These are phyloP conservation scores for Pythium plurisporium DNA, from an alignment of 352 stramenopile genomes.

Conservation along the genomic window DNA sequence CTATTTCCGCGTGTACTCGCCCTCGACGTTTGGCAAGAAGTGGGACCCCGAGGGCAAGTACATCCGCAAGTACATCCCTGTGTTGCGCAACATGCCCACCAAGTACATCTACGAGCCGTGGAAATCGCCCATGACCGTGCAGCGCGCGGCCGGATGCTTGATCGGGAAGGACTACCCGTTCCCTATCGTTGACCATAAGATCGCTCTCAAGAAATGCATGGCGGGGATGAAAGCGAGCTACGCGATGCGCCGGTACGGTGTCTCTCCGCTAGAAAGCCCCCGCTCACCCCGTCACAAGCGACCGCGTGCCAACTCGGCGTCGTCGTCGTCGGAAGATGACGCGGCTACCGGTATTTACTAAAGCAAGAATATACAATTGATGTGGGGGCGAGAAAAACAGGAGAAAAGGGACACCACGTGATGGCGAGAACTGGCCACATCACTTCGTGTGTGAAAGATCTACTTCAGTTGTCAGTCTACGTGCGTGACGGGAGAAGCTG, in stretches of 20 bases:
- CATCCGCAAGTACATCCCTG: constrained; percentile 92
- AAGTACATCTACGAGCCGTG: constrained; percentile 99
- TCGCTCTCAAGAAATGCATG: constrained; percentile 90
- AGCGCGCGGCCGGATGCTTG: constrained; percentile 77
- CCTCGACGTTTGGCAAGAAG: constrained; percentile 94
- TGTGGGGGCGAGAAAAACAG: not conserved
- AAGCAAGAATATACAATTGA: constrained; percentile 4
- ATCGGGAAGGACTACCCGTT: constrained; percentile 93
- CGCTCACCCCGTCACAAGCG: constrained; percentile 7
- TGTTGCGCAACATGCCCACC: constrained; percentile 85
- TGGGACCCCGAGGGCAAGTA: constrained; percentile 92
- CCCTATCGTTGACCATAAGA: constrained; percentile 94
- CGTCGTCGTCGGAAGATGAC: constrained; percentile 18
- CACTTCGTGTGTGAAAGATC: not conserved
- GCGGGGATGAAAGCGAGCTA: constrained; percentile 82
- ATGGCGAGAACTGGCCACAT: not conserved
- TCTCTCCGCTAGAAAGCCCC: constrained; percentile 16
- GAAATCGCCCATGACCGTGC: constrained; percentile 90
- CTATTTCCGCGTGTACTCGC: constrained; percentile 97
- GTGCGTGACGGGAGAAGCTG: not conserved
- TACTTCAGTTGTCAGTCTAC: not conserved
- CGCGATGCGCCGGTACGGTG: constrained; percentile 20
- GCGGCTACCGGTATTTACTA: constrained; percentile 12
- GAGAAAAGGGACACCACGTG: not conserved
- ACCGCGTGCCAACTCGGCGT: constrained; percentile 4